phyloP scores from a whole-genome alignment of 192 early-diverging fungal species.

The Backusella psychrophila region DNA sequence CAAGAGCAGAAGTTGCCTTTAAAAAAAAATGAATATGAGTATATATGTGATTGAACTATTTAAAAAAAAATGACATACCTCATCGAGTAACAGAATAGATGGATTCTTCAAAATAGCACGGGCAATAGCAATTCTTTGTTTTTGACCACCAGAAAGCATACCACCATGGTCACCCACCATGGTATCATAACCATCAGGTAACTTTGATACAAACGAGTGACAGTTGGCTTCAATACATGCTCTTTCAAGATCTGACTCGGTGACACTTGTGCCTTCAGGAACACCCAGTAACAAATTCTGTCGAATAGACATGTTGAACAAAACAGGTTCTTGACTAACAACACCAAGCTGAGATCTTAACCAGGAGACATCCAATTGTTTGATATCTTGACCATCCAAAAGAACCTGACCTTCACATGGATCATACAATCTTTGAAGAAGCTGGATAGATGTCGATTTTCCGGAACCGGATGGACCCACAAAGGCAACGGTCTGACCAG shows the following conservation, averaged over 20 bases:
- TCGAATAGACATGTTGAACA: conserved; percentile 71
- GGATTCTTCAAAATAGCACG: conserved; percentile 87
- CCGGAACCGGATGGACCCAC: conserved; percentile 84
- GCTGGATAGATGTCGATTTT: conserved; percentile 82
- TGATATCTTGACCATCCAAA: conserved; percentile 74
- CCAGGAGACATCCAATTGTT: conserved; percentile 73
- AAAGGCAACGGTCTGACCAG: conserved; percentile 82
- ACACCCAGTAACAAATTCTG: conserved; percentile 78
- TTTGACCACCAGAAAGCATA: conserved; percentile 85
- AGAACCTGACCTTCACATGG: conserved; percentile 48
- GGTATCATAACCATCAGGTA: conserved; percentile 84
- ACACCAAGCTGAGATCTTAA: conserved; percentile 83
- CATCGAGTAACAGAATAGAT: conserved; percentile 77
- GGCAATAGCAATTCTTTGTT: conserved; percentile 95
- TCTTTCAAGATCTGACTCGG: conserved; percentile 59
- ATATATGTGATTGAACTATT: too few relatives aligned
- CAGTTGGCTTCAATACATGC: conserved; percentile 68
- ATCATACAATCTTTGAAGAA: conserved; percentile 88
- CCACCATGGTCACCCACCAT: conserved; percentile 77
- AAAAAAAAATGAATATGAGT: background rate
- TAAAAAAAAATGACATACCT: conserved; percentile 29
- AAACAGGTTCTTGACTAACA: conserved; percentile 87
- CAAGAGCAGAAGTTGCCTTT: conserved; percentile 77
- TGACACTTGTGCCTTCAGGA: conserved; percentile 27
- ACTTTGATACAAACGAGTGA: conserved; percentile 76